Evolutionary conservation across 139 green algal species (phyloP).

Genomic region (Tetraselmis chui): DNA sequence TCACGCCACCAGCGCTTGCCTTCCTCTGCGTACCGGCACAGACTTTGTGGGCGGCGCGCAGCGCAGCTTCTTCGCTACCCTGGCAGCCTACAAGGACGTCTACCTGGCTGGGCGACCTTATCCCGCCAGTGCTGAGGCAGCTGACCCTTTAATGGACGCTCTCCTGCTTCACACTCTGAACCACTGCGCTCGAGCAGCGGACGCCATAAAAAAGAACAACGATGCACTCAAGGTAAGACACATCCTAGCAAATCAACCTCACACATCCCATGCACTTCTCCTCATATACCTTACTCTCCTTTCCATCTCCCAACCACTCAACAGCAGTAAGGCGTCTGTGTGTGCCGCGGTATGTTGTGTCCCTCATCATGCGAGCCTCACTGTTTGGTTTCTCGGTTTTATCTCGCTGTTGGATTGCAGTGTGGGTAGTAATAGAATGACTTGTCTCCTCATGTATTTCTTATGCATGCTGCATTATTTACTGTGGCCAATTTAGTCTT

Average conservation of each 20-base stretch:
- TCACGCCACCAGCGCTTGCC: neutral
- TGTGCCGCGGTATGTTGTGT: neutral
- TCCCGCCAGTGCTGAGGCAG: conserved; percentile 19
- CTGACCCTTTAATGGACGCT: conserved; percentile 51
- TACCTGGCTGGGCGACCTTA: conserved; percentile 40
- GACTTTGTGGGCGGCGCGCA: conserved; percentile 42
- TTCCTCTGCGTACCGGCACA: neutral
- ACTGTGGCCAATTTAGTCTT: no score
- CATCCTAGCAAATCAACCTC: no score
- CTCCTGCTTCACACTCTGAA: conserved; percentile 75
- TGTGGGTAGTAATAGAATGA: no score
- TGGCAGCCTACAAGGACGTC: conserved; percentile 56
- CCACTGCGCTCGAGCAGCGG: conserved; percentile 69
- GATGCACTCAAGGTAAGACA: conserved; percentile 30
- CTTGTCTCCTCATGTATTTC: no score
- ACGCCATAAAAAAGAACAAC: conserved; percentile 84
- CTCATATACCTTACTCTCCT: neutral
- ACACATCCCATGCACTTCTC: neutral
- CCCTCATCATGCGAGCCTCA: no score
- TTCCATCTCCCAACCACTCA: neutral
- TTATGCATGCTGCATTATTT: no score
- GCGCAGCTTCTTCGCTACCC: conserved; percentile 41
- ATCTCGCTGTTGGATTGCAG: no score
- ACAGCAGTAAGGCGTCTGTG: conserved; percentile 3
- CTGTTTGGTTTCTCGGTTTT: no score